These are phyloP conservation scores for Strobilomyces confusus DNA, from an alignment of 768 basidiomycete genomes.

Conservation along the genomic window DNA sequence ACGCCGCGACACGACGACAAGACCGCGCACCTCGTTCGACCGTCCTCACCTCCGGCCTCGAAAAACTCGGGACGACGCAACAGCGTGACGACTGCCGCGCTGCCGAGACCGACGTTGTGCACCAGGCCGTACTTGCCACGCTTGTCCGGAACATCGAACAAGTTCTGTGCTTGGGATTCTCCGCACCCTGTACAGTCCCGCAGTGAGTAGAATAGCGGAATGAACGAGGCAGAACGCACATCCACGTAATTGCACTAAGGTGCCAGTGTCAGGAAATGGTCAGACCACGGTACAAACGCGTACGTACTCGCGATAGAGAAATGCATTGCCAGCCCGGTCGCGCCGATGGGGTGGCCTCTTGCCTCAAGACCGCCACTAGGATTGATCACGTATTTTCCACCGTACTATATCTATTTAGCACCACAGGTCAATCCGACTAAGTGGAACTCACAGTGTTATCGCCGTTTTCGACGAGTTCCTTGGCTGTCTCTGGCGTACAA, in stretches of 20 bases:
- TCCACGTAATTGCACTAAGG: constrained; percentile 66
- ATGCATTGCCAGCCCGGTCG: constrained; percentile 83
- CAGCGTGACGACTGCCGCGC: constrained; percentile 73
- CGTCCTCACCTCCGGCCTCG: constrained; percentile 59
- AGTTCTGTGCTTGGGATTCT: constrained; percentile 73
- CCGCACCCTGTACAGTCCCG: constrained; percentile 68
- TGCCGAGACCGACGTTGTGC: constrained; percentile 82
- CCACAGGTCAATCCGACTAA: background rate
- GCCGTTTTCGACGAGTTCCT: constrained; percentile 65
- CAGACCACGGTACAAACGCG: too few species aligned
- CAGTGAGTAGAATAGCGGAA: background rate
- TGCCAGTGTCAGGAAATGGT: background rate
- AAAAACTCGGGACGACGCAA: constrained; percentile 77
- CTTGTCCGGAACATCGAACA: constrained; percentile 58
- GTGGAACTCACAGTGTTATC: constrained; percentile 66
- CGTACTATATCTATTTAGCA: constrained; percentile 46
- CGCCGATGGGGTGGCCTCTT: constrained; percentile 88
- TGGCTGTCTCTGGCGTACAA: constrained; percentile 60
- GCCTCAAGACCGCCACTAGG: constrained; percentile 84
- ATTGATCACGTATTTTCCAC: constrained; percentile 81
- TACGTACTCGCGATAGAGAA: constrained; percentile 75
- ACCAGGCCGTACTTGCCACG: constrained; percentile 78
- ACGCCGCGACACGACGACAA: background rate
- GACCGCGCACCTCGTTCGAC: constrained; percentile 51
- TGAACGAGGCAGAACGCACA: constrained; percentile 37